A percentile compares a stretch with the other conserved stretches of the same genome.
Evolutionary conservation across 2,329 filamentous ascomycete genomes (phyloP).

Genomic region (Arthrobotrys pseudoclavata): DNA sequence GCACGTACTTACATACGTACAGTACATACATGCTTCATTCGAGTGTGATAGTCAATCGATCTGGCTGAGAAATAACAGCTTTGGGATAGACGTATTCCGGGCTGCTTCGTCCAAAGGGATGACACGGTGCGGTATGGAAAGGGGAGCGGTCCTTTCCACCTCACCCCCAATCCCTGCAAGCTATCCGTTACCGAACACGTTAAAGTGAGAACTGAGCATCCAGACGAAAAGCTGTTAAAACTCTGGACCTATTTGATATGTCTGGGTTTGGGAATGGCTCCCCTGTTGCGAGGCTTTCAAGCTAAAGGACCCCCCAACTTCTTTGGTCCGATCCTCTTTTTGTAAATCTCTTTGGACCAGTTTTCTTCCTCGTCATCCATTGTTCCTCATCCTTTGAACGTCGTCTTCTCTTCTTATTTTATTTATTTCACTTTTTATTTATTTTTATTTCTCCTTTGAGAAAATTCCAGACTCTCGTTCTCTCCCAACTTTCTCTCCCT

Average conservation of each 20-base stretch:
- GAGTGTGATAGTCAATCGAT: conserved; percentile 28
- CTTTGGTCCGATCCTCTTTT: conserved; percentile 58
- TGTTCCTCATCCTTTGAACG: conserved; percentile 40
- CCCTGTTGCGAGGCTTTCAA: conserved; percentile 59
- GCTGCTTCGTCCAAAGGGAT: conserved; percentile 41
- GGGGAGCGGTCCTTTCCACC: conserved; percentile 59
- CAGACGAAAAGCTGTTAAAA: conserved; percentile 51
- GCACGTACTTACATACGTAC: neutral
- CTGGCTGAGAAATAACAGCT: conserved; percentile 46
- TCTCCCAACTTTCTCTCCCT: conserved; percentile 30
- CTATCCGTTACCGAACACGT: conserved; percentile 60
- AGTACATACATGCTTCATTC: neutral
- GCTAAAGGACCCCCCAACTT: conserved; percentile 54
- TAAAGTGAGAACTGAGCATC: conserved; percentile 53
- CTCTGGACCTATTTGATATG: conserved; percentile 56
- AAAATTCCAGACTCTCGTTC: conserved; percentile 54
- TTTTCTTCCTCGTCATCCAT: conserved; percentile 49
- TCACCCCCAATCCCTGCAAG: conserved; percentile 57
- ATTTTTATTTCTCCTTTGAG: conserved; percentile 21
- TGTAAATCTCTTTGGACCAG: conserved; percentile 36
- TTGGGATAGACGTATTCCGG: conserved; percentile 53
- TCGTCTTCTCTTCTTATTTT: conserved; percentile 30
- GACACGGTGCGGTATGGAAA: conserved; percentile 57
- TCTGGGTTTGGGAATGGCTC: conserved; percentile 53
- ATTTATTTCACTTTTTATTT: conserved; percentile 21